Conservation (phyloP, 139 green algal species). For the Pseudopediastrum boryanum region DNA sequence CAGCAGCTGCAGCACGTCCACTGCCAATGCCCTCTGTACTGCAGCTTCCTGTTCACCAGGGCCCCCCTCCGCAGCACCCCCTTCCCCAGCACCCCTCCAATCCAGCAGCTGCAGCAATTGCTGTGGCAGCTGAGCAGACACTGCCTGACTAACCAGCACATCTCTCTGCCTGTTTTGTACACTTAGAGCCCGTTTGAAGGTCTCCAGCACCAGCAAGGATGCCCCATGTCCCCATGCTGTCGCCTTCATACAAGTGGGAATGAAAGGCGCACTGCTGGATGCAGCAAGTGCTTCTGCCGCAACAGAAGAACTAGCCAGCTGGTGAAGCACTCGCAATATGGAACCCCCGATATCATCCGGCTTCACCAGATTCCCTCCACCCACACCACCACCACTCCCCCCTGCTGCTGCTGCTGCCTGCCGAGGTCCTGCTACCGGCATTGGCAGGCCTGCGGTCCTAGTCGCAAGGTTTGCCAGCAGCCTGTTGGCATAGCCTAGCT, state of each 20-base stretch:
- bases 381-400: no score
- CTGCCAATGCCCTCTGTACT: constrained; percentile 74
- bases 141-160: constrained; percentile 63
- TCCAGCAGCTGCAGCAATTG: constrained; percentile 75
- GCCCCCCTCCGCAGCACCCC: neutral
- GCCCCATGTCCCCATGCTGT: constrained; percentile 56
- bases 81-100: constrained; percentile 52
- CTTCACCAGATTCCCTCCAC: neutral
- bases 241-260: constrained; percentile 54
- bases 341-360: constrained; percentile 63
- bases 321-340: constrained; percentile 78
- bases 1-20: constrained; percentile 83
- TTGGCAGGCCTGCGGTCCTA: constrained; percentile 10
- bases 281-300: constrained; percentile 70
- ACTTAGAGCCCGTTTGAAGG: constrained; percentile 69
- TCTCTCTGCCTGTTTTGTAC: constrained; percentile 64
- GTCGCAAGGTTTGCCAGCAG: constrained; percentile 59
- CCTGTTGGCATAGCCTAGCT: constrained; percentile 67
- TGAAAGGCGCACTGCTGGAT: constrained; percentile 31
- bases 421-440: neutral
- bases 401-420: constrained; percentile 22
- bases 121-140: constrained; percentile 39
- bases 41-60: constrained; percentile 54
- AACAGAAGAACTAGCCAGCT: constrained; percentile 48
- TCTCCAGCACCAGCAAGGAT: constrained; percentile 76